phyloP scores from a whole-genome alignment of 345 rosid species.

The Eucalyptus cloeziana region DNA sequence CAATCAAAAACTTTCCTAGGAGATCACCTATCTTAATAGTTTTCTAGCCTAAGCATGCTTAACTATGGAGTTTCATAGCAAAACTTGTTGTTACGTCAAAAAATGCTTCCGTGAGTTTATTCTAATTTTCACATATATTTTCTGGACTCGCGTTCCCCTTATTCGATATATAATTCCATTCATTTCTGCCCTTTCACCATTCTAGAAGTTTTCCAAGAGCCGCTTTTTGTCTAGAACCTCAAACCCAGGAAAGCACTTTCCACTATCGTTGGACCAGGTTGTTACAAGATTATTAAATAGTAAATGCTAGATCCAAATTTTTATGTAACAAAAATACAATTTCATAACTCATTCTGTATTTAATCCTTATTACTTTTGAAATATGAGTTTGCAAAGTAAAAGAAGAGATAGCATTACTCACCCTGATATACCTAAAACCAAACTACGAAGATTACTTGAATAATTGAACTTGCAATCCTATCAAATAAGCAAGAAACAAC shows the following conservation, averaged over 20 bases:
- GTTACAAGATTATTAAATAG: background rate
- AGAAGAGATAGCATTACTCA: no score
- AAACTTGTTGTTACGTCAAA: background rate
- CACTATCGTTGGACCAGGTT: background rate
- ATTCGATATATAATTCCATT: background rate
- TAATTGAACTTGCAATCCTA: no score
- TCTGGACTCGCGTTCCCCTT: rapidly evolving
- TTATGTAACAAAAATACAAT: no score
- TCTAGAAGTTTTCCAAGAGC: background rate
- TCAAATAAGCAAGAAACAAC: no score
- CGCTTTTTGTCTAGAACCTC: background rate
- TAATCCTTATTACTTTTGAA: no score
- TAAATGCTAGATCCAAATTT: no score
- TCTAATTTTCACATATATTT: background rate
- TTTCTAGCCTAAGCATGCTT: background rate
- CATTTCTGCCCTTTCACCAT: rapidly evolving
- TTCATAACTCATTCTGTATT: no score
- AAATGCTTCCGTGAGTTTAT: background rate
- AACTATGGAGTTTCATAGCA: background rate
- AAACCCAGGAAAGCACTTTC: no score
- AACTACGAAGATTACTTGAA: no score
- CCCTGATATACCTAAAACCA: no score
- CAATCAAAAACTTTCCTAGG: background rate
- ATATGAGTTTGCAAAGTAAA: no score
- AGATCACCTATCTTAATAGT: background rate